These are phyloP conservation scores for Pichia sp. DNA, from an alignment of 1,139 yeast species.

Conservation along the genomic window DNA sequence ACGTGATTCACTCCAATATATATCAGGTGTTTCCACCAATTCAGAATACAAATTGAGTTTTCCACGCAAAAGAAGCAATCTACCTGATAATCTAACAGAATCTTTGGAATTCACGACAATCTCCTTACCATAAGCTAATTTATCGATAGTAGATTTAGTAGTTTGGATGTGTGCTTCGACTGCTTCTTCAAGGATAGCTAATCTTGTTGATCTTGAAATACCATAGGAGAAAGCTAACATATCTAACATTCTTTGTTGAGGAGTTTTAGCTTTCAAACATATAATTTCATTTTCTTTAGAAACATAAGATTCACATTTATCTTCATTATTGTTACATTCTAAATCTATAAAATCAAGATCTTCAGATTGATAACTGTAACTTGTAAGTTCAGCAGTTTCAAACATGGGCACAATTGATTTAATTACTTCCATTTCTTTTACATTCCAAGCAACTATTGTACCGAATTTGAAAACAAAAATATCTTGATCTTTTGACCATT, in stretches of 20 bases:
- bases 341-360: constrained; percentile 80
- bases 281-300: constrained; percentile 16
- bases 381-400: constrained; percentile 39
- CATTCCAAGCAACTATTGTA: constrained; percentile 76
- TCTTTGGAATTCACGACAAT: constrained; percentile 56
- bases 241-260: constrained; percentile 50
- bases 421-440: constrained; percentile 41
- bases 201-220: constrained; percentile 73
- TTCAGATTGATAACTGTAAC: constrained; percentile 63
- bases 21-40: constrained; percentile 83
- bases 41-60: constrained; percentile 82
- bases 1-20: constrained; percentile 88
- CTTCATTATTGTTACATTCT: constrained; percentile 24
- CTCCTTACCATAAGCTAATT: constrained; percentile 54
- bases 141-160: constrained; percentile 59
- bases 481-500: constrained; percentile 20
- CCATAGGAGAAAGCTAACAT: constrained; percentile 90
- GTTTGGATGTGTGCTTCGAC: constrained; percentile 59
- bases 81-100: constrained; percentile 63
- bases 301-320: constrained; percentile 5
- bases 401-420: constrained; percentile 43
- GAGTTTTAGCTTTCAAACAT: constrained; percentile 32
- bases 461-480: constrained; percentile 65
- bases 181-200: constrained; percentile 68
- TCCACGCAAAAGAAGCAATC: constrained; percentile 67